Conservation (phyloP, 2,329 filamentous ascomycete genomes). For the Xylariaceae sp. region DNA sequence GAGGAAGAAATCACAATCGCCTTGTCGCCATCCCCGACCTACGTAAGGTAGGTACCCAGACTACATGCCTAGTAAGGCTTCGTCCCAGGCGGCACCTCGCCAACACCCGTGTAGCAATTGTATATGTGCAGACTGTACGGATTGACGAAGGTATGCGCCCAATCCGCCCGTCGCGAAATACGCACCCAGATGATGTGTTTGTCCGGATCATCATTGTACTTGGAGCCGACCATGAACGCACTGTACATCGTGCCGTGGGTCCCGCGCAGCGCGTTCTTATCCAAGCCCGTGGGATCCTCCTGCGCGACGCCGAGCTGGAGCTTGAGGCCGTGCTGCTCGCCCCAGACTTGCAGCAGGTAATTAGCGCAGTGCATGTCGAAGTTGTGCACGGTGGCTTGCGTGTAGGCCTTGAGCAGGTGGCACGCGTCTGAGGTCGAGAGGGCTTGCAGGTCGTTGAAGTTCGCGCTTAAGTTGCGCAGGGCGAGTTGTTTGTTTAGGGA, state of each 20-base stretch:
- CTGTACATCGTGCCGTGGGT: background rate
- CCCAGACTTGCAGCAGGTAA: constrained; percentile 3
- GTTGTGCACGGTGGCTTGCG: background rate
- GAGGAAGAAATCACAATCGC: no score
- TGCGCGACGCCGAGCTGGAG: constrained; percentile 17
- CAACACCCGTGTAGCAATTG: constrained; percentile 11
- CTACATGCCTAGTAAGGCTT: no score
- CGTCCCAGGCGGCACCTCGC: background rate
- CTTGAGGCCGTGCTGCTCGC: constrained; percentile 3
- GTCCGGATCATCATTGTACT: constrained; percentile 1
- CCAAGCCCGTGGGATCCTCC: background rate
- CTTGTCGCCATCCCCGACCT: no score
- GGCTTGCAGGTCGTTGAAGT: background rate
- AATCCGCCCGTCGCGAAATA: background rate
- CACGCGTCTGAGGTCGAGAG: background rate
- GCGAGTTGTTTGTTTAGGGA: constrained; percentile 10
- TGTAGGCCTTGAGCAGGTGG: background rate
- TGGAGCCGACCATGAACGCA: constrained; percentile 5
- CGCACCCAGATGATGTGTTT: constrained; percentile 16
- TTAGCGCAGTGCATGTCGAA: constrained; percentile 9
- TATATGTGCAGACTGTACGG: constrained; percentile 2
- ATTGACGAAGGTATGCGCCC: background rate
- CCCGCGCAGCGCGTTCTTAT: background rate
- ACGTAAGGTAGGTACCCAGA: no score
- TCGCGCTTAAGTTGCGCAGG: background rate